These are phyloP conservation scores for Hanseniaspora valbyensis DNA, from an alignment of 805 yeast species.

Conservation along the genomic window DNA sequence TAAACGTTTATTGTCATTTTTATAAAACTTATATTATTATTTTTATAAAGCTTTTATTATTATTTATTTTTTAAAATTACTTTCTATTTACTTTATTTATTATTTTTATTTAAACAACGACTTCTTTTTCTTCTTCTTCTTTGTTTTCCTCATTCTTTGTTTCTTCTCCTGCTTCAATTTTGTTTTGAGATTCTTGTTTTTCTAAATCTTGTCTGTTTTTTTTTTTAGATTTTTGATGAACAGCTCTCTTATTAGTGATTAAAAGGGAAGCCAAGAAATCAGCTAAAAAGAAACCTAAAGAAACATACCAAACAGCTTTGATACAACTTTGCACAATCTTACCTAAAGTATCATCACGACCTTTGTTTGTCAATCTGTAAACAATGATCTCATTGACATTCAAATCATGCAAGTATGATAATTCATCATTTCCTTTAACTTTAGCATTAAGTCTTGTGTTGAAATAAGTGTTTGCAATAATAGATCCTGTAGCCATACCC, in stretches of 20 bases:
- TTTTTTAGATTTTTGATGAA: conserved; percentile 1
- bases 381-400: conserved; percentile 20
- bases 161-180: no score
- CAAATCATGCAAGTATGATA: conserved; percentile 14
- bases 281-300: conserved; percentile 19
- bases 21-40: no score
- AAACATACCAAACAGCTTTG: conserved; percentile 22
- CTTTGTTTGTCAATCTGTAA: conserved; percentile 20
- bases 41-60: no score
- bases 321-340: conserved; percentile 18
- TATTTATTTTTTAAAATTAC: no score
- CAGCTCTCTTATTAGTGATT: conserved; percentile 19
- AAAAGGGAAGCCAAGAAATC: conserved; percentile 19
- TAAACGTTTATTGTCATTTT: no score
- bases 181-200: no score
- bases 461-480: conserved; percentile 23
- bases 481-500: conserved; percentile 24
- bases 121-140: not conserved
- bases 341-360: conserved; percentile 19
- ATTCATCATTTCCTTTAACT: conserved; percentile 9
- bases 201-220: not conserved
- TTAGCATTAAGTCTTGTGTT: conserved; percentile 20
- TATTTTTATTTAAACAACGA: not conserved
- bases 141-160: not conserved
- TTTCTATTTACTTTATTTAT: not conserved